Evolutionary conservation across 352 stramenopile genomes (phyloP), one percentile per base, ranked within the genome.

Genomic region (Albugo candida): DNA sequence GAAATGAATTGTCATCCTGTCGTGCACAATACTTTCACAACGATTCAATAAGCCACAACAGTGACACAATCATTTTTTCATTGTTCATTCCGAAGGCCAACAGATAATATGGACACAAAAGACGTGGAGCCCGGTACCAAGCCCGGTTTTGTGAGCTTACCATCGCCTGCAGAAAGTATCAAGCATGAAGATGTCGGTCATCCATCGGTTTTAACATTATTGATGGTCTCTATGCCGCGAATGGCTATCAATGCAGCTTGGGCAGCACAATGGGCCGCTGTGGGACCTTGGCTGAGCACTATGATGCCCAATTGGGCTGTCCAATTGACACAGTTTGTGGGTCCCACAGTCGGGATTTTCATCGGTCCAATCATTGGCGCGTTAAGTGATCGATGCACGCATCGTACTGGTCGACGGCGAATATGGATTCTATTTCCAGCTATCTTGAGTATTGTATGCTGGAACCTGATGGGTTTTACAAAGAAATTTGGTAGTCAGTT

Each of bases 201-300:
- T 31, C 24, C 24, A 31, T 31, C 24, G 24, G 24, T 31, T 10
- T 8, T 31, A 10, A 31, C 24, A 31, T 59, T 86, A 2, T 58
- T 86, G 45, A 52, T 84, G 13, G 60, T 84, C 2, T 77, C 71
- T 14, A 45, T 83, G 14, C 71, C 74, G 0, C 60, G 70, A 10
- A 81, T 87, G 69, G 71, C 74, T 11, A 80, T 63, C 37, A 83
- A 83, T 49, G 83, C 84, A 70, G 70, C 67, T 10, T 87, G 71
- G 74, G 76, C 70, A 1, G 71, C 74, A 36, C 71, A 87, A 42
- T 84, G 74, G 74, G 70, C 71, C 1, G 71, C 71, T 1, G 53
- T 87, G 13, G 71, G 71, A 0, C 71, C 74, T 5, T 81, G 82
- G 40, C 58, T 87, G 8, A 64, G 69, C 10, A 83, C 66, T n/a